Percentiles rank a stretch among this genome's conserved stretches.
Evolutionary conservation across 768 basidiomycete genomes (phyloP).

Genomic region (Auricularia sp.): DNA sequence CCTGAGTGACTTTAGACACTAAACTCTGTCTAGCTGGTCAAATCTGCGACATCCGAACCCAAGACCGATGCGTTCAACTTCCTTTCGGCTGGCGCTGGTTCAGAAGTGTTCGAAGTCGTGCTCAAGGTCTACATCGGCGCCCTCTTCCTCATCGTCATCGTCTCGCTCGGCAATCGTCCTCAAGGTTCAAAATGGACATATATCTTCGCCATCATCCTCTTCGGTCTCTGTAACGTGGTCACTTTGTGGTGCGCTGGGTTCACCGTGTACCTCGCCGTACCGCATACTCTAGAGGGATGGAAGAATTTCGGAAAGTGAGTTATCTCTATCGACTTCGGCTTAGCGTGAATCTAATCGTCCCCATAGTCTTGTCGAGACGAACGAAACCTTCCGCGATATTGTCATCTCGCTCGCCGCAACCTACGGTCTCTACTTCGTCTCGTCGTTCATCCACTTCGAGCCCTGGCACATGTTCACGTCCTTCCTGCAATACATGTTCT

Average conservation of each 20-base stretch:
- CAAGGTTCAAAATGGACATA: conserved; percentile 85
- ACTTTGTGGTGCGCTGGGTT: conserved; percentile 86
- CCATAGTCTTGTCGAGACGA: conserved; percentile 48
- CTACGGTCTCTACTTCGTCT: conserved; percentile 76
- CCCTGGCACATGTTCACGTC: conserved; percentile 97
- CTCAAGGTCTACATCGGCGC: conserved; percentile 69
- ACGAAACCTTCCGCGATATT: conserved; percentile 71
- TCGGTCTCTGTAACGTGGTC: conserved; percentile 69
- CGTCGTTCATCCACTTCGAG: conserved; percentile 81
- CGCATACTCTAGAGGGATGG: conserved; percentile 68
- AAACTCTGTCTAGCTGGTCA: conserved; percentile 49
- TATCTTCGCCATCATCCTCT: conserved; percentile 60
- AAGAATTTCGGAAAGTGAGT: conserved; percentile 57
- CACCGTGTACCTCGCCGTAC: conserved; percentile 78
- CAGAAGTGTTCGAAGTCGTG: conserved; percentile 69
- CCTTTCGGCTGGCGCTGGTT: conserved; percentile 59
- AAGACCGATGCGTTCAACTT: conserved; percentile 70
- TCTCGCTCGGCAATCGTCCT: conserved; percentile 87
- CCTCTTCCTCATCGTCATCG: conserved; percentile 71
- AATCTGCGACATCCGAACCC: conserved; percentile 55
- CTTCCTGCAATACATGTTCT: conserved; percentile 85
- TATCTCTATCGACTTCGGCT: background rate
- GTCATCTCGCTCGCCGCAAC: conserved; percentile 69
- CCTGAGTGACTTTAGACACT: conserved; percentile 12
- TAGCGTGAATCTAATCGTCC: conserved; percentile 17